Evolutionary conservation across 2,329 filamentous ascomycete genomes (phyloP).

Genomic region (Coniochaeta hoffmannii): DNA sequence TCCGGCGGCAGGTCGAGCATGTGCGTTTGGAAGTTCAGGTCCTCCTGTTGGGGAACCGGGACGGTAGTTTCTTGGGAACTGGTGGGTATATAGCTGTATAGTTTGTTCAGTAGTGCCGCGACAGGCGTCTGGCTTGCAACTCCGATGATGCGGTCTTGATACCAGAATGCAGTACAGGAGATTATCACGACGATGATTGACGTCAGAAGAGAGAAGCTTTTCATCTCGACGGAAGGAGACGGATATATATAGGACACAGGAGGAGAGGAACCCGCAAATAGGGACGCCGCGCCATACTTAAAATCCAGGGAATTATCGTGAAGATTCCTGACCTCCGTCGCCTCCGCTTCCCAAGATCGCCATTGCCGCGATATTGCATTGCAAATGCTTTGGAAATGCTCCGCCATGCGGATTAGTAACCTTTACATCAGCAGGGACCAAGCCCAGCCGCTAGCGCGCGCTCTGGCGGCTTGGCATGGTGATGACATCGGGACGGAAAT

Average conservation of each 20-base stretch:
- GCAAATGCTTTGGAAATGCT: background rate
- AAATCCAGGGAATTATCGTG: constrained; percentile 11
- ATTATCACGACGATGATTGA: constrained; percentile 30
- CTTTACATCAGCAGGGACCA: constrained; percentile 9
- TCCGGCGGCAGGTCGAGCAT: constrained; percentile 10
- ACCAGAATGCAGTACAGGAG: constrained; percentile 22
- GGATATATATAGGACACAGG: background rate
- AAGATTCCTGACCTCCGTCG: constrained; percentile 6
- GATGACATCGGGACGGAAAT: no score
- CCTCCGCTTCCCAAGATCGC: background rate
- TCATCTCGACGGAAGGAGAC: constrained; percentile 22
- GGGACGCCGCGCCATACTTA: constrained; percentile 1
- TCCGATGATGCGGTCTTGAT: constrained; percentile 21
- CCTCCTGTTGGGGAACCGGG: constrained; percentile 5
- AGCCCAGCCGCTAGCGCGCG: no score
- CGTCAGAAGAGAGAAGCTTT: constrained; percentile 26
- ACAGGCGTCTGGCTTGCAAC: constrained; percentile 13
- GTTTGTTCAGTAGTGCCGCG: constrained; percentile 13
- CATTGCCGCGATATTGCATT: background rate
- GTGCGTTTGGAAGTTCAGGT: constrained; percentile 11
- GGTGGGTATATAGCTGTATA: constrained; percentile 9
- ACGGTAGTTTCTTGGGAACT: constrained; percentile 6
- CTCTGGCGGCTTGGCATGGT: no score
- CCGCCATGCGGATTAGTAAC: constrained; percentile 5
- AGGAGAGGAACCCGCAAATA: background rate